Percentiles rank a stretch among this genome's conserved stretches.
Conservation (phyloP, 169 alveolate genomes). For the Amoebophrya sp. region DNA sequence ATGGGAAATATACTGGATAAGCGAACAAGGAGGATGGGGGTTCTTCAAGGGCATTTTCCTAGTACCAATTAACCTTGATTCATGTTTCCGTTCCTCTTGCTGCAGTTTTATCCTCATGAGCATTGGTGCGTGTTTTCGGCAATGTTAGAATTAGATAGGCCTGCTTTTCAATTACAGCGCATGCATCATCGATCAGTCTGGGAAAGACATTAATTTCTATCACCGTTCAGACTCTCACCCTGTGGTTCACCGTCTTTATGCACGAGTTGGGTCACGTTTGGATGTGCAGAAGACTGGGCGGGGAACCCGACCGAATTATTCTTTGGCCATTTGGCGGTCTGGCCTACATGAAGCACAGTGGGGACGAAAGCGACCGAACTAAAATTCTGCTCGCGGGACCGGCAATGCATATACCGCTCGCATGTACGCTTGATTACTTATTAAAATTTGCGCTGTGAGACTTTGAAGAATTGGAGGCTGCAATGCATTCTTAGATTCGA, state of each 20-base stretch:
- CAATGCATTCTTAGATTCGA: too few species aligned
- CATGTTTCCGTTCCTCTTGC: too few species aligned
- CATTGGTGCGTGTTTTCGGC: too few species aligned
- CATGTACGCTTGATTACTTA: too few species aligned
- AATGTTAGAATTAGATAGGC: too few species aligned
- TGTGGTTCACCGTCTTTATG: background rate
- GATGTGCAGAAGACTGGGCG: background rate
- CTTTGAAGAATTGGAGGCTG: too few species aligned
- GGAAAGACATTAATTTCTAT: too few species aligned
- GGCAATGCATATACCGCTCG: background rate
- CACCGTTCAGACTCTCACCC: background rate
- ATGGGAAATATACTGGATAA: background rate
- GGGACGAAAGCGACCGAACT: background rate
- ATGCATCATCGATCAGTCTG: too few species aligned
- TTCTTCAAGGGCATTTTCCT: slow-evolving; percentile 4
- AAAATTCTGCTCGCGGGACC: background rate
- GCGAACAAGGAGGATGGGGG: background rate
- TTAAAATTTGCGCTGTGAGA: too few species aligned
- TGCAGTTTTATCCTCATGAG: too few species aligned
- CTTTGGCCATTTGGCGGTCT: slow-evolving; percentile 3
- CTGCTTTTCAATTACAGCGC: too few species aligned
- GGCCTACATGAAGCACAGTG: slow-evolving; percentile 10
- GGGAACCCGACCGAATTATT: background rate
- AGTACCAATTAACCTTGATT: background rate
- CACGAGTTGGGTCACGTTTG: background rate